A percentile compares a stretch with the other conserved stretches of the same genome.
Conservation (phyloP, 164 flowering plant genomes). For the Dillenia suffruticosa region DNA sequence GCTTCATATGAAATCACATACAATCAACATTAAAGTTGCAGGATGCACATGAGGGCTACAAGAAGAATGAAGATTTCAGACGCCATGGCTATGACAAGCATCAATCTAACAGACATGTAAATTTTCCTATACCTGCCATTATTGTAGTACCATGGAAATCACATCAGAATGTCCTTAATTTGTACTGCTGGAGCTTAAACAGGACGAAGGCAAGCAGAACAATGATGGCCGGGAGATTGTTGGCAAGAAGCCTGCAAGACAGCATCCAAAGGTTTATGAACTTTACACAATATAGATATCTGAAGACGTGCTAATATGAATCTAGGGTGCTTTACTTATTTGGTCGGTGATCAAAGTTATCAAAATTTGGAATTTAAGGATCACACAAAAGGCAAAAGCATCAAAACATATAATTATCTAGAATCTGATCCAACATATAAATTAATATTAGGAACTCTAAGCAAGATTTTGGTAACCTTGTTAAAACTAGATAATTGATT, state of each 20-base stretch:
- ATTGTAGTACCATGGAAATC: background rate
- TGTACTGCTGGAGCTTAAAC: constrained; percentile 3
- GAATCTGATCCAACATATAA: too few species aligned
- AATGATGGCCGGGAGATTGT: constrained; percentile 77
- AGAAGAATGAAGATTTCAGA: constrained; percentile 10
- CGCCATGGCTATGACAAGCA: constrained; percentile 12
- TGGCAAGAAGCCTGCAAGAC: constrained; percentile 43
- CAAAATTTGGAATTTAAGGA: too few species aligned
- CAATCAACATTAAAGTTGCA: constrained; percentile 2
- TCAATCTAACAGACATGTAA: constrained; percentile 33
- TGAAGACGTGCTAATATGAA: too few species aligned
- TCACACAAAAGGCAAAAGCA: too few species aligned
- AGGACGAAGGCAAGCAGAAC: constrained; percentile 35
- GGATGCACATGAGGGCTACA: constrained; percentile 24
- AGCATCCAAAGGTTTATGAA: constrained; percentile 45
- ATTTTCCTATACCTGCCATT: background rate
- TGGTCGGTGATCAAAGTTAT: too few species aligned
- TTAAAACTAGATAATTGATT: too few species aligned
- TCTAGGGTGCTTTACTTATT: too few species aligned
- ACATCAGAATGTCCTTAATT: background rate
- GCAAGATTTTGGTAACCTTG: too few species aligned
- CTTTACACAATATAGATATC: background rate
- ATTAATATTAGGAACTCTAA: too few species aligned
- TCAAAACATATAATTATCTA: too few species aligned
- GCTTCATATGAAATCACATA: too few species aligned